A percentile compares a stretch with the other conserved stretches of the same genome.
These are phyloP conservation scores for Penicillium ucsense DNA, from an alignment of 495 filamentous ascomycete genomes.

Conservation along the genomic window DNA sequence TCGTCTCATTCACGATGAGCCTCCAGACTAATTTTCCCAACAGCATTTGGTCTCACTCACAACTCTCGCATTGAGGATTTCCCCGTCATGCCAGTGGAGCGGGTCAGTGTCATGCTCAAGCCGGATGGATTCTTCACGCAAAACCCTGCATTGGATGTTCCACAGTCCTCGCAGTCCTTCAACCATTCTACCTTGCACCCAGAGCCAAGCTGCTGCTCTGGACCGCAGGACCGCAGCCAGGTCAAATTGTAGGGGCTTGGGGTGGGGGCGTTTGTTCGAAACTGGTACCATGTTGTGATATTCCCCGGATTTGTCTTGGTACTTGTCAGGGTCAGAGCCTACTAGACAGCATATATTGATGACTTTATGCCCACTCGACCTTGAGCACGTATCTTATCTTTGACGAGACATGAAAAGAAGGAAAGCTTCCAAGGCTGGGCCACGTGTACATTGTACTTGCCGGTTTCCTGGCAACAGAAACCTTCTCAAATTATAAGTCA, in stretches of 20 bases:
- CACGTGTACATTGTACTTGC: too few relatives aligned
- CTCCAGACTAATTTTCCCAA: background rate
- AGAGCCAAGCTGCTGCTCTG: constrained; percentile 25
- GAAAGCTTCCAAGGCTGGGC: too few relatives aligned
- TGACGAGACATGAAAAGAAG: too few relatives aligned
- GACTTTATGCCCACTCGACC: too few relatives aligned
- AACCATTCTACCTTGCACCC: constrained; percentile 31
- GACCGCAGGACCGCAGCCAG: constrained; percentile 15
- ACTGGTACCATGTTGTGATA: background rate
- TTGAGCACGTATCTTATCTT: too few relatives aligned
- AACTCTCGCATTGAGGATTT: constrained; percentile 53
- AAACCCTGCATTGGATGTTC: constrained; percentile 68
- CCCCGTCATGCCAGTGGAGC: constrained; percentile 53
- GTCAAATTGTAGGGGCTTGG: constrained; percentile 18
- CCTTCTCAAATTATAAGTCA: too few relatives aligned
- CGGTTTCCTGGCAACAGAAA: too few relatives aligned
- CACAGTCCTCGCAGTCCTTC: constrained; percentile 25
- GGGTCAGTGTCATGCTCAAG: constrained; percentile 49
- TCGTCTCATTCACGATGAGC: background rate
- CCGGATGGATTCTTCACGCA: constrained; percentile 66
- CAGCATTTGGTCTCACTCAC: constrained; percentile 53
- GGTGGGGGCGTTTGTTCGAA: background rate
- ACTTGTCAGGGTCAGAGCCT: too few relatives aligned
- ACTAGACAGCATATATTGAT: too few relatives aligned
- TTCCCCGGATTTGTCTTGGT: too few relatives aligned